Conservation (phyloP, 768 basidiomycete species). For the Hygrophorus pudorinus region DNA sequence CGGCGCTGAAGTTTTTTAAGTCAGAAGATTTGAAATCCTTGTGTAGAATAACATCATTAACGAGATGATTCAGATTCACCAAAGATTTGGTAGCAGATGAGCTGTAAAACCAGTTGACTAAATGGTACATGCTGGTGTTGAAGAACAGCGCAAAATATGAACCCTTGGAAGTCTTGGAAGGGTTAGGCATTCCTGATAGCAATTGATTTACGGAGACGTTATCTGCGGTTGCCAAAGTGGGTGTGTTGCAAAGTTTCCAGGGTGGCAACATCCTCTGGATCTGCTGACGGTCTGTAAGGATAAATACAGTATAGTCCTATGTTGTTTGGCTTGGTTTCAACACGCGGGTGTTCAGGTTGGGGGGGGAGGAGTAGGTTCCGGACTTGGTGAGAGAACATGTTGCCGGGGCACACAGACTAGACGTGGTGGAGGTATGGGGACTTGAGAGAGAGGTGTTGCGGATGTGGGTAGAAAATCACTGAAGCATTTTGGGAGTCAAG, state of each 20-base stretch:
- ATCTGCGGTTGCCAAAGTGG: conserved; percentile 8
- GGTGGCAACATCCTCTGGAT: conserved; percentile 13
- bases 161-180: not conserved
- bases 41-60: conserved; percentile 15
- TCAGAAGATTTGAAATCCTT: conserved; percentile 14
- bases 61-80: conserved; percentile 17
- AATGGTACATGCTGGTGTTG: conserved; percentile 15
- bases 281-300: conserved; percentile 15
- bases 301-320: conserved; percentile 16
- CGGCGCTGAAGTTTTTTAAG: conserved; percentile 12
- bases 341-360: not conserved
- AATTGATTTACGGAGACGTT: conserved; percentile 9
- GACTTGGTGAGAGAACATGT: no score
- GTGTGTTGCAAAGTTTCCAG: conserved; percentile 12
- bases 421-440: not conserved
- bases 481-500: no score
- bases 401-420: no score
- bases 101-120: conserved; percentile 22
- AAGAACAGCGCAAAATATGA: conserved; percentile 15
- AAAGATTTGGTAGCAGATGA: conserved; percentile 19
- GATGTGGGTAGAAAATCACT: no score
- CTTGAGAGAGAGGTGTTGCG: not conserved
- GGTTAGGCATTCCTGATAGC: not conserved
- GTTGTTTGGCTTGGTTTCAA: conserved; percentile 6
- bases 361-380: no score